Evolutionary conservation across 805 yeast species (phyloP).

Genomic region (Monosporozyma servazzii): DNA sequence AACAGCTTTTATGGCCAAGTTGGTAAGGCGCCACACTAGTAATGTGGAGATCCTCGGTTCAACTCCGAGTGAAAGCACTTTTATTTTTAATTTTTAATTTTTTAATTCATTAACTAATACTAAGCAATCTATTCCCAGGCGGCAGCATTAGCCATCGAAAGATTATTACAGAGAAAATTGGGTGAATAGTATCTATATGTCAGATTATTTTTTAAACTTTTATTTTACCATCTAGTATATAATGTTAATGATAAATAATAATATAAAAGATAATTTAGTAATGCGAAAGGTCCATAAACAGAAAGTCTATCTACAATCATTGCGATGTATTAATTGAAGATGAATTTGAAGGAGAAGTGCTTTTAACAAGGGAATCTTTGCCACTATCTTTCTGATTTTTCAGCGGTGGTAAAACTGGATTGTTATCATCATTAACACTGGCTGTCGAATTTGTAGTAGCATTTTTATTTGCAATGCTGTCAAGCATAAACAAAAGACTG

Average conservation of each 20-base stretch:
- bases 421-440: neutral
- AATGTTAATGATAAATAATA: too few relatives aligned
- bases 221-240: too few relatives aligned
- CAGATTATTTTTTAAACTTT: too few relatives aligned
- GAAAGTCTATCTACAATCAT: neutral
- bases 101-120: too few relatives aligned
- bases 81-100: neutral
- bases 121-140: too few relatives aligned
- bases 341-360: neutral
- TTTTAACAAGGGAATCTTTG: neutral
- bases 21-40: constrained; percentile 55
- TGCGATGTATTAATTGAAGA: neutral
- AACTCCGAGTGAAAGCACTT: constrained; percentile 7
- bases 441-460: neutral
- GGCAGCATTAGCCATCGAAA: too few relatives aligned
- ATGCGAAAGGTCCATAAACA: too few relatives aligned
- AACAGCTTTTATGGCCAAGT: constrained; percentile 54
- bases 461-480: neutral
- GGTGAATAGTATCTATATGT: too few relatives aligned
- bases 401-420: neutral
- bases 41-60: constrained; percentile 9
- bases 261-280: too few relatives aligned
- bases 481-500: neutral
- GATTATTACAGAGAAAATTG: too few relatives aligned
- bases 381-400: neutral